These are phyloP conservation scores for Geotrichum histeridarum DNA, from an alignment of 1,139 yeast genomes.

Conservation along the genomic window DNA sequence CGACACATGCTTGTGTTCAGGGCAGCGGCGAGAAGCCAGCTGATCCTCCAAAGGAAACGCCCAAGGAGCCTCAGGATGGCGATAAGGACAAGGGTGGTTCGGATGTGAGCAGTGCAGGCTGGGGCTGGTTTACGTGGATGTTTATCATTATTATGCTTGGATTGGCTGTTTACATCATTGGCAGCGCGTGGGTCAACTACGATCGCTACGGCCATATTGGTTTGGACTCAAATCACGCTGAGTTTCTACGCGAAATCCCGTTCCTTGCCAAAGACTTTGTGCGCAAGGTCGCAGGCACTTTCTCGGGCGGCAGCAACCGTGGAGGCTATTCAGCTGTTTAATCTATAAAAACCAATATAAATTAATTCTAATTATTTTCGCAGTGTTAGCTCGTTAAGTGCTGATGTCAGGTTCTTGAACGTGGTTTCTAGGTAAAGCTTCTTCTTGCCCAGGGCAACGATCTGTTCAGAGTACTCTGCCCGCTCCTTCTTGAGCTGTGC, in stretches of 20 bases:
- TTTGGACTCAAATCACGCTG: conserved; percentile 43
- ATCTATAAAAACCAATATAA: conserved; percentile 10
- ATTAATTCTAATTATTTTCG: conserved; percentile 4
- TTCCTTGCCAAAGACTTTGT: conserved; percentile 74
- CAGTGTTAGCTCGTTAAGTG: conserved; percentile 47
- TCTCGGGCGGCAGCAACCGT: conserved; percentile 71
- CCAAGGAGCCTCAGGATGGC: conserved; percentile 7
- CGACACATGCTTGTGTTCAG: conserved; percentile 44
- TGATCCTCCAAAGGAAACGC: background rate
- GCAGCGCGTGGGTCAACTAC: conserved; percentile 70
- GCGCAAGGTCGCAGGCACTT: conserved; percentile 62
- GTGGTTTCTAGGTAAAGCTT: conserved; percentile 70
- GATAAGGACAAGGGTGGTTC: conserved; percentile 27
- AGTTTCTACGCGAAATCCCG: conserved; percentile 62
- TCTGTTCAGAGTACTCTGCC: conserved; percentile 51
- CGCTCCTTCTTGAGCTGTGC: conserved; percentile 49
- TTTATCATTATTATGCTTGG: conserved; percentile 52
- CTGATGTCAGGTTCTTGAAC: conserved; percentile 64
- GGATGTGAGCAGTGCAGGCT: conserved; percentile 20
- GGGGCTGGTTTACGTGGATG: conserved; percentile 41
- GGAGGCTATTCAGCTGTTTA: conserved; percentile 92
- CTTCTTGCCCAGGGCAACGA: conserved; percentile 61
- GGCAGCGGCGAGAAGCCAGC: background rate
- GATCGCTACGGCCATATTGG: conserved; percentile 39
- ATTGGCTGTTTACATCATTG: conserved; percentile 66